phyloP scores from a whole-genome alignment of 1,284 basidiomycete genomes.

The Puccinia novopanici region DNA sequence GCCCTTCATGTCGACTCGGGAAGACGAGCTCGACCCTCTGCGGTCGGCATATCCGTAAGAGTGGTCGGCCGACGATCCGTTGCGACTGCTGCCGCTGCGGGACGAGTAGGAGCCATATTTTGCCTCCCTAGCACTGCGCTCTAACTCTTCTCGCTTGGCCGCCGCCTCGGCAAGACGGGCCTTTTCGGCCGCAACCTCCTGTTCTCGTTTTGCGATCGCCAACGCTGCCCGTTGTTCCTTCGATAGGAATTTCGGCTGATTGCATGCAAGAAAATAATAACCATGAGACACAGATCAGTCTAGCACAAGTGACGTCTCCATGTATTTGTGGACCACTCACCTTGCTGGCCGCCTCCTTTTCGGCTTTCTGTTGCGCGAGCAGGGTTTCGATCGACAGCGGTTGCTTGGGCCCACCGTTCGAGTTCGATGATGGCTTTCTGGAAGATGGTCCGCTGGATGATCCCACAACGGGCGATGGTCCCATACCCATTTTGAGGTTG shows the following conservation, averaged over 20 bases:
- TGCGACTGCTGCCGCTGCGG: conserved; percentile 4
- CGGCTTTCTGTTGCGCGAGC: conserved; percentile 78
- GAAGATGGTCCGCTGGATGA: neutral
- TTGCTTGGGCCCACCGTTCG: conserved; percentile 21
- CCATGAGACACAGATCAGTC: too few species aligned
- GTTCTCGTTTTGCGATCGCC: conserved; percentile 78
- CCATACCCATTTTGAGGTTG: conserved; percentile 38
- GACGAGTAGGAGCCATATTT: conserved; percentile 59
- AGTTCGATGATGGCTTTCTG: neutral
- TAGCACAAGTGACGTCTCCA: too few species aligned
- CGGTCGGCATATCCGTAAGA: conserved; percentile 24
- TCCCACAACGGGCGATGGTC: conserved; percentile 34
- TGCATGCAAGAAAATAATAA: neutral
- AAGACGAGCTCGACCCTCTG: conserved; percentile 1
- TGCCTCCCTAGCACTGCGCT: conserved; percentile 66
- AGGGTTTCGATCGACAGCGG: conserved; percentile 71
- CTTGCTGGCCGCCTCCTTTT: conserved; percentile 84
- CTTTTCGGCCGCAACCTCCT: conserved; percentile 64
- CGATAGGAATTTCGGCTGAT: conserved; percentile 80
- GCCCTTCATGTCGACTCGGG: conserved; percentile 42
- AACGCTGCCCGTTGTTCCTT: conserved; percentile 84
- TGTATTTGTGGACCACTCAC: too few species aligned
- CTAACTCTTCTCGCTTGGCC: conserved; percentile 66
- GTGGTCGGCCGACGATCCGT: conserved; percentile 8
- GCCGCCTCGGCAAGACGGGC: conserved; percentile 25